A percentile compares a stretch with the other conserved stretches of the same genome.
phyloP scores from a whole-genome alignment of 73 alveolate species.

The Paramecium sonneborni region DNA sequence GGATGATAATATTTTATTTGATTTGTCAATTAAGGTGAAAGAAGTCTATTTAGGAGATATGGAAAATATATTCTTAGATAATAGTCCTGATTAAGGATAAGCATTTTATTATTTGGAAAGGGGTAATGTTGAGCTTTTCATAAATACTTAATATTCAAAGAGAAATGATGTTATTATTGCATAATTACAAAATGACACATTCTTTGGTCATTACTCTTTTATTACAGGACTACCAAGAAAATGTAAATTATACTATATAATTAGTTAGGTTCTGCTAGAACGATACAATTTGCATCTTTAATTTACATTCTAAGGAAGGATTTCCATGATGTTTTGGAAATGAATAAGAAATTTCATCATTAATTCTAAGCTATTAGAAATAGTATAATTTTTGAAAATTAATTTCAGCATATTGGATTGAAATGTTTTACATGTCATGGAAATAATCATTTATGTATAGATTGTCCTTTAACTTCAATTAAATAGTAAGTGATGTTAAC shows the following conservation, averaged over 20 bases:
- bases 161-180: neutral
- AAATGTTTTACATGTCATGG: neutral
- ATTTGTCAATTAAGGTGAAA: neutral
- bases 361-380: slow-evolving; percentile 50
- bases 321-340: neutral
- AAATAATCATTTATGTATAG: neutral
- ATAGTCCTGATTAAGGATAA: slow-evolving; percentile 18
- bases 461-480: slow-evolving; percentile 26
- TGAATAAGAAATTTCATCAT: slow-evolving; percentile 30
- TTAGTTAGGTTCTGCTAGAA: slow-evolving; percentile 29
- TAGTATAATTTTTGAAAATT: neutral
- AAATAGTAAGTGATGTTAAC: neutral
- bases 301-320: slow-evolving; percentile 1
- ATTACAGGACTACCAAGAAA: slow-evolving; percentile 52
- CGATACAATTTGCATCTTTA: slow-evolving; percentile 4
- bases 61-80: neutral
- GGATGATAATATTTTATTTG: neutral
- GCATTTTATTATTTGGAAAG: slow-evolving; percentile 18
- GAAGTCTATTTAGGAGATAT: neutral
- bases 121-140: slow-evolving; percentile 23
- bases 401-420: slow-evolving; percentile 24
- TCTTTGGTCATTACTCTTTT: slow-evolving; percentile 51
- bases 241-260: neutral
- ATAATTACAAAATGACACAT: slow-evolving; percentile 33
- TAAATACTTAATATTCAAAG: neutral